Conservation (phyloP, 192 early-diverging fungal species). For the Helicostylum pulchrum region DNA sequence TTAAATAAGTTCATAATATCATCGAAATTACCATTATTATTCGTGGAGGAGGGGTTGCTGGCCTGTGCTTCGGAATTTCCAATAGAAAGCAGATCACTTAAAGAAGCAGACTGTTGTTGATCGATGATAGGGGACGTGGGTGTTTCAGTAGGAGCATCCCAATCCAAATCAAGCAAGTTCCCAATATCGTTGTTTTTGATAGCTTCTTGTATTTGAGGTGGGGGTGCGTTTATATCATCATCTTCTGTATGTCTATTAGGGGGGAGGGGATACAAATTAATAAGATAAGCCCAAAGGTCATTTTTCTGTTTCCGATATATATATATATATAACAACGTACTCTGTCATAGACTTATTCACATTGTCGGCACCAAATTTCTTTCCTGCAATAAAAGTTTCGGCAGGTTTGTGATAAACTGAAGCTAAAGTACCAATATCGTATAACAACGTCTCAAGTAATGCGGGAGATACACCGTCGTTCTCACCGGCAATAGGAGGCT, state of each 20-base stretch:
- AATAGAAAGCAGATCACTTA: constrained; percentile 43
- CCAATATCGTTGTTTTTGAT: constrained; percentile 53
- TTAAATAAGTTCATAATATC: constrained; percentile 32
- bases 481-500: constrained; percentile 79
- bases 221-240: constrained; percentile 41
- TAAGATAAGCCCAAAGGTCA: constrained; percentile 22
- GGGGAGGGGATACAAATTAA: constrained; percentile 15
- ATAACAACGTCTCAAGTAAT: constrained; percentile 84
- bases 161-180: constrained; percentile 71
- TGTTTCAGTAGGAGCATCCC: constrained; percentile 47
- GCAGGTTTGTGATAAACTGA: constrained; percentile 96
- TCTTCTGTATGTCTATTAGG: constrained; percentile 47
- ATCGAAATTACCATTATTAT: constrained; percentile 7
- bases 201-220: constrained; percentile 42
- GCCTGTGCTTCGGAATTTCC: constrained; percentile 22
- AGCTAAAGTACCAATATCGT: constrained; percentile 83
- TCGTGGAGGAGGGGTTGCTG: background rate
- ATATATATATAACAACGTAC: too few species aligned
- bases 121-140: constrained; percentile 7
- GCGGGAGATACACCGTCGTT: constrained; percentile 59
- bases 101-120: constrained; percentile 31
- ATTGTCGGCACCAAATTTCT: constrained; percentile 56
- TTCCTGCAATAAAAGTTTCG: constrained; percentile 66
- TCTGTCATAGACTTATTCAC: constrained; percentile 49
- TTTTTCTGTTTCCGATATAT: constrained; percentile 3